Evolutionary conservation across 306 rosid genomes (phyloP), one percentile per base, ranked within the genome.

Genomic region (Biancaea sappan): DNA sequence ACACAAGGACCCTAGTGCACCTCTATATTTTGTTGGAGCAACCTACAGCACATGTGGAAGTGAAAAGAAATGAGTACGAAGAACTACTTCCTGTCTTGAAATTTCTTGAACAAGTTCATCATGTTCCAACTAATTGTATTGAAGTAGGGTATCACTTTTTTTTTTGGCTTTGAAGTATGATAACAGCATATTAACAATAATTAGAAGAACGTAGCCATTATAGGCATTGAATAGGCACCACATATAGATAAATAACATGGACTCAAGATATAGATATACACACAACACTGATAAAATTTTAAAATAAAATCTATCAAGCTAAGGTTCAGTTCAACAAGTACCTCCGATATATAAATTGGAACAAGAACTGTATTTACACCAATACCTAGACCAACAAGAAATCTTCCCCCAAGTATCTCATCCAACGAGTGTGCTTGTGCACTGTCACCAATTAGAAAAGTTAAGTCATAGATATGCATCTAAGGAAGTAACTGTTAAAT

Each of bases 301-400:
- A 63, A 72, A 71, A 75, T 19, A 41, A 24, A 35, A 26, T 12
- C 7, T 40, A 28, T 26, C 72, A 68, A 76, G 71, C 61, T 53
- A 61, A 38, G n/a, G 52, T 68, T 50, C 60, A 48, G 62, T 56
- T 56, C 31, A 74, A 64, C 19, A 40, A 63, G 57, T 81, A 92
- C 98, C 98, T 92, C 98, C 9, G 96, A 87, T 56, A 92, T 87
- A 75, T 90, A 92, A 54, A 92, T 81, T 44, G 98, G 98, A 73
- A 90, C 91, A 80, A 93, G 98, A 78, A 90, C 95, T 0, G 95
- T 88, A 66, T 88, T 86, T 54, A 93, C 98, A 67, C 98, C 98
- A 37, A 93, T 90, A 77, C 98, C 98, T 69, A 93, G 88, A 75
- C 95, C 98, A 83, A 93, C 98, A 74, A 93, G 95, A 93, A 93